Evolutionary conservation across 352 stramenopile genomes (phyloP), one percentile per base, ranked within the genome.

Genomic region (Phytophthora litchii): DNA sequence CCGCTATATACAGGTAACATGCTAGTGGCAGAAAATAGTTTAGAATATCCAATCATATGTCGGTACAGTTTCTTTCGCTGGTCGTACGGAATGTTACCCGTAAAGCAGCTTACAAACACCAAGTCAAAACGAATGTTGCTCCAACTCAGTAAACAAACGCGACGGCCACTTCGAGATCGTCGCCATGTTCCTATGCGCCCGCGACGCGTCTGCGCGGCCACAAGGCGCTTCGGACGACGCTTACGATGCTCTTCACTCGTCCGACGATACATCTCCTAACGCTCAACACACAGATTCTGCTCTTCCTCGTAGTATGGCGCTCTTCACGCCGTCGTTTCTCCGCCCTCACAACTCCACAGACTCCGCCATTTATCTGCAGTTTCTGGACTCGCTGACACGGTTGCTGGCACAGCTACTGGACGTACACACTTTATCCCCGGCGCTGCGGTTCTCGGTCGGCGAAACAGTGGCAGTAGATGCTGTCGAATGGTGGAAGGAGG

Each of bases 401-500:
- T 32, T 81, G 4, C 31, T 82, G 32, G 52, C 58, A 11, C 55
- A 71, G 19, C 35, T 85, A 19, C 47, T 85, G 34, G 44, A 66
- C 16, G 75, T 85, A 21, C 75, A 82, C 55, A 31, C 45, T 14
- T 56, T 85, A 3, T 82, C 75, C 7, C 56, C 36, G 3, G 66
- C 67, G 8, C 61, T 85, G 32, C 63, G 54, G 8, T 85, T 79
- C 41, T 50, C 40, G 3, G 57, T 50, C 14, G 51, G 62, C n/a
- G 50, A 71, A 32, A 45, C 54, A 43, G 51, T 82, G 19, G 37
- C 37, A 12, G 72, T 80, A 59, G 66, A 80, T 44, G 73, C 45
- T 8, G 34, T 29, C 12, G 68, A 66, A 53, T 85, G 76, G 76
- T 85, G 76, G 76, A 51, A 64, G 8, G 67, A 80, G 21, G 54